Percentiles rank a stretch among this genome's conserved stretches.
These are phyloP conservation scores for Rhodamnia rubescens DNA, from an alignment of 345 rosid genomes.

Conservation along the genomic window DNA sequence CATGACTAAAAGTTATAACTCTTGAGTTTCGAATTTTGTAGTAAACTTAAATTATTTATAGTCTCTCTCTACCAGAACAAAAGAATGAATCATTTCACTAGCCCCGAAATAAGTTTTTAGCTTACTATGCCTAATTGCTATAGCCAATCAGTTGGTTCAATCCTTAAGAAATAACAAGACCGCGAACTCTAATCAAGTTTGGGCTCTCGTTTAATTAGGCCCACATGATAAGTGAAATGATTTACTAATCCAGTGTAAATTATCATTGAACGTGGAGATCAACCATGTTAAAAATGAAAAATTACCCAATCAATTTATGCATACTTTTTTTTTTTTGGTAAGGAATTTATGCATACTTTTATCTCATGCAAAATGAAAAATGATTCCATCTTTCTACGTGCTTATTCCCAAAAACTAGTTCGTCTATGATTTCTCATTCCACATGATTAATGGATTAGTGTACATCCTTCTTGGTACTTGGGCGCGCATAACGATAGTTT, in stretches of 20 bases:
- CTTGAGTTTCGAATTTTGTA: not conserved
- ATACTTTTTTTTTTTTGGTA: no score
- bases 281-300: not conserved
- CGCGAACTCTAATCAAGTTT: not conserved
- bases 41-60: not conserved
- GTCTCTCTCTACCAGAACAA: not conserved
- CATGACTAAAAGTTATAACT: not conserved
- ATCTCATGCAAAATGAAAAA: not conserved
- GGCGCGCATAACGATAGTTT: no score
- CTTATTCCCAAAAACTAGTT: not conserved
- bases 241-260: not conserved
- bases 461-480: no score
- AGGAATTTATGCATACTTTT: not conserved
- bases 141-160: not conserved
- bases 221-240: no score
- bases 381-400: not conserved
- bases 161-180: not conserved
- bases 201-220: not conserved
- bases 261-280: not conserved
- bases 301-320: not conserved
- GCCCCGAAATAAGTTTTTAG: not conserved
- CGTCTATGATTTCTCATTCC: no score
- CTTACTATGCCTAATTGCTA: not conserved
- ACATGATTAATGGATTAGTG: no score
- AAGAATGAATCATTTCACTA: not conserved